Evolutionary conservation across 1,284 basidiomycete species (phyloP).

Genomic region (Ganoderma boninense): DNA sequence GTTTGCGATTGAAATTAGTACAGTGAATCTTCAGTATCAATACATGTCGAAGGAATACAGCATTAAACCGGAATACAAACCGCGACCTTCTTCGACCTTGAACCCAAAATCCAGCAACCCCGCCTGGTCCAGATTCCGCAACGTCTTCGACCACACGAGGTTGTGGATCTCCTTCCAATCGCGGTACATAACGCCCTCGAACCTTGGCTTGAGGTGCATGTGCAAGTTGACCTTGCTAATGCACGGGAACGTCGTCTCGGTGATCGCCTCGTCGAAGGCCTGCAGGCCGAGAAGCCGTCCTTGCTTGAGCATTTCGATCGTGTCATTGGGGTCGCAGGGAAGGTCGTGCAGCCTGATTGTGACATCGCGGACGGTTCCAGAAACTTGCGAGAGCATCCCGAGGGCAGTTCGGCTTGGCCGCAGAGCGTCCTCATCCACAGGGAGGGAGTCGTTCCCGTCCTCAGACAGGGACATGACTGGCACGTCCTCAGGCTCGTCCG

Average conservation of each 20-base stretch:
- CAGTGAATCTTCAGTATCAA: too few species aligned
- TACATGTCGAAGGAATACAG: too few species aligned
- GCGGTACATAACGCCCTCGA: not conserved
- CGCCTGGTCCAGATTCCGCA: not conserved
- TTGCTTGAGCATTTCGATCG: not conserved
- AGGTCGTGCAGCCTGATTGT: not conserved
- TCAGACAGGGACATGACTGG: too few species aligned
- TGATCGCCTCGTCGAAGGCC: not conserved
- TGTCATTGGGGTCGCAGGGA: not conserved
- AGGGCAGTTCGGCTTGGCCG: not conserved
- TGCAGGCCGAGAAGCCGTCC: not conserved
- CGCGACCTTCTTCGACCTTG: too few species aligned
- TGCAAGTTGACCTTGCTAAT: too few species aligned
- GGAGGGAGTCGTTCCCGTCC: not conserved
- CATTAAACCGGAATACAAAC: too few species aligned
- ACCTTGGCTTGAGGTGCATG: not conserved
- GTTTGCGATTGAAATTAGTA: too few species aligned
- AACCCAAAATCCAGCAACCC: too few species aligned
- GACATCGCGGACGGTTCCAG: not conserved
- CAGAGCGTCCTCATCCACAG: not conserved
- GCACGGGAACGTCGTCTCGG: not conserved
- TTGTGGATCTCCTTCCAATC: not conserved
- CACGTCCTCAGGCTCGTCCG: not conserved
- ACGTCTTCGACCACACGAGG: not conserved
- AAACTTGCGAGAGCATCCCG: not conserved